Conservation (phyloP, 2,329 filamentous ascomycete genomes). For the Claviceps sp. region DNA sequence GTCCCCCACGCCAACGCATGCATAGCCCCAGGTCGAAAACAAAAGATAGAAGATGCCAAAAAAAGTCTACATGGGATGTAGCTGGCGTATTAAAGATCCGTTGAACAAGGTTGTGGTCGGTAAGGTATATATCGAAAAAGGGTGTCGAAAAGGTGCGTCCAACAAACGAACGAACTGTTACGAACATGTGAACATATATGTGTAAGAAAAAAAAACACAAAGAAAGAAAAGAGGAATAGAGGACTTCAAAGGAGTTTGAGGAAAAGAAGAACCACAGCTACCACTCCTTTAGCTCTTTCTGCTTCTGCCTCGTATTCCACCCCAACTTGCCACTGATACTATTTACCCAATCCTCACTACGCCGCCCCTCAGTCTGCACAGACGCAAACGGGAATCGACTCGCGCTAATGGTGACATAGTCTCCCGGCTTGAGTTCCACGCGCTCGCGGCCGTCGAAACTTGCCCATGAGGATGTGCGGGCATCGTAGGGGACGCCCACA, state of each 20-base stretch:
- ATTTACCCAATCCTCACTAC: constrained; percentile 70
- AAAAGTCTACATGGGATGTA: no score
- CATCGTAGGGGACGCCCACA: constrained; percentile 88
- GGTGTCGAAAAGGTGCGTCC: no score
- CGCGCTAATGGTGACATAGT: constrained; percentile 76
- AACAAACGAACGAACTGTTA: no score
- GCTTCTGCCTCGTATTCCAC: constrained; percentile 70
- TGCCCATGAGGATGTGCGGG: constrained; percentile 84
- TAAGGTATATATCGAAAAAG: no score
- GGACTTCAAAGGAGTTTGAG: neutral
- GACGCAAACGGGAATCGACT: constrained; percentile 69
- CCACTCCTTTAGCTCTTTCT: constrained; percentile 48
- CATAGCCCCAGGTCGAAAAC: no score
- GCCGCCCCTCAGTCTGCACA: constrained; percentile 54
- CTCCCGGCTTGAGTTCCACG: constrained; percentile 62
- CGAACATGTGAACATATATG: no score
- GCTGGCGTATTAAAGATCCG: no score
- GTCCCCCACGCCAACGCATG: no score
- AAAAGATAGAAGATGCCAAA: no score
- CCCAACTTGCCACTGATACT: constrained; percentile 67
- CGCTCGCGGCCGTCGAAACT: constrained; percentile 92
- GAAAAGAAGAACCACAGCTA: neutral
- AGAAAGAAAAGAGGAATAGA: neutral
- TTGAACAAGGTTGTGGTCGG: no score
- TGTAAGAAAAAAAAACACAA: neutral